Evolutionary conservation across 2,329 filamentous ascomycete genomes (phyloP).

Genomic region (Dactylellina leptospora): DNA sequence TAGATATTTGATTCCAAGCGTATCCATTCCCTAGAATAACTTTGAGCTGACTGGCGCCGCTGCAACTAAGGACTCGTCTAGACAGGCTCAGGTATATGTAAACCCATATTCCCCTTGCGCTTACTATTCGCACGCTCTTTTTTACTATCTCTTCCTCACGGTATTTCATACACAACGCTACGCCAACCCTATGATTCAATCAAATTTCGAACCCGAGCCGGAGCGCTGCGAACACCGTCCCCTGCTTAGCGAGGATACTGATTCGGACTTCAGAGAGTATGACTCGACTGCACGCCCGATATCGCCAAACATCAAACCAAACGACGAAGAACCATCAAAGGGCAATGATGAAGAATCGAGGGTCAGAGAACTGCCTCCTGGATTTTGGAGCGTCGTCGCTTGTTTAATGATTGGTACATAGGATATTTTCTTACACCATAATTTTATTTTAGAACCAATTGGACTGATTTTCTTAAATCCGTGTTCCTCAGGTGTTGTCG

Average conservation of each 20-base stretch:
- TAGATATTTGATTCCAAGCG: slow-evolving; percentile 9
- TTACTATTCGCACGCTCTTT: background rate
- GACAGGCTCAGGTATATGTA: background rate
- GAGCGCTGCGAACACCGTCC: slow-evolving; percentile 17
- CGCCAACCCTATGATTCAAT: slow-evolving; percentile 20
- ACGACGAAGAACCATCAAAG: slow-evolving; percentile 6
- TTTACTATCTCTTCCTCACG: background rate
- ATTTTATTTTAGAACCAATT: background rate
- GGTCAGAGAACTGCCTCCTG: slow-evolving; percentile 19
- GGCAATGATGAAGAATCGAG: background rate
- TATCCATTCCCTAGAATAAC: background rate
- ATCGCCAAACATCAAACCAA: background rate
- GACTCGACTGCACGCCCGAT: slow-evolving; percentile 5
- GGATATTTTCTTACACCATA: background rate
- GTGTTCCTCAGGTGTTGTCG: slow-evolving; percentile 72
- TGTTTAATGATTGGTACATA: slow-evolving; percentile 37
- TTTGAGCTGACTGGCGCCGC: background rate
- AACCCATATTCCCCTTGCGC: background rate
- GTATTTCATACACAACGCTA: background rate
- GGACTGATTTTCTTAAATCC: background rate
- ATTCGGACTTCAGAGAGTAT: background rate
- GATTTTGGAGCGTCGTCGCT: slow-evolving; percentile 47
- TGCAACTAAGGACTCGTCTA: background rate
- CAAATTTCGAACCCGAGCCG: background rate
- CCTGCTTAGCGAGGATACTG: slow-evolving; percentile 4